phyloP scores from a whole-genome alignment of 2,329 filamentous ascomycete genomes.

The Calonectria pauciramosa region DNA sequence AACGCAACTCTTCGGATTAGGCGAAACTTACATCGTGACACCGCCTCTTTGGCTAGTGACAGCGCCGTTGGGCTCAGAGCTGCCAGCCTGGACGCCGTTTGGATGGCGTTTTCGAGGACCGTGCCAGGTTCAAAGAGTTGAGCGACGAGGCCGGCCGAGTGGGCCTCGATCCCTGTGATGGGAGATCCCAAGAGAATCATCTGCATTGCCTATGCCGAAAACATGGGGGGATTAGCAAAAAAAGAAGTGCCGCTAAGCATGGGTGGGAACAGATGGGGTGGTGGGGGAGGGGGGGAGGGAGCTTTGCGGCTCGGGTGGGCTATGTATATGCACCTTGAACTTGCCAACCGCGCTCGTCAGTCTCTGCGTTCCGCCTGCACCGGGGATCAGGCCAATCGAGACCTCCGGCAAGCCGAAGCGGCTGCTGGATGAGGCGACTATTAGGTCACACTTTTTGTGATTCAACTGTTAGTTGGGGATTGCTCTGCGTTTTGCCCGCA shows the following conservation, averaged over 20 bases:
- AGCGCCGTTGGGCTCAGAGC: conserved; percentile 43
- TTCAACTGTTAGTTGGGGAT: conserved; percentile 5
- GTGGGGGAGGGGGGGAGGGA: neutral
- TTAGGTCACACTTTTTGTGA: conserved; percentile 53
- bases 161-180: conserved; percentile 45
- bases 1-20: neutral
- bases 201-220: conserved; percentile 48
- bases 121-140: conserved; percentile 44
- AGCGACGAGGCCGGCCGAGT: conserved; percentile 43
- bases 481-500: neutral
- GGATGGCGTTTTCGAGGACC: conserved; percentile 45
- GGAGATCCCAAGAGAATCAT: conserved; percentile 48
- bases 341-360: conserved; percentile 58
- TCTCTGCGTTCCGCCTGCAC: conserved; percentile 57
- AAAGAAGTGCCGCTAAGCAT: neutral
- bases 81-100: conserved; percentile 44
- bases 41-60: conserved; percentile 47
- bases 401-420: conserved; percentile 58
- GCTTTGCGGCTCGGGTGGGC: neutral
- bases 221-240: neutral
- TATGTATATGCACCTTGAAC: conserved; percentile 49
- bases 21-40: conserved; percentile 43
- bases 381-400: conserved; percentile 56
- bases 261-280: neutral
- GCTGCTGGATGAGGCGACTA: conserved; percentile 52